phyloP scores from a whole-genome alignment of 164 flowering plant genomes.

The Protea cynaroides region DNA sequence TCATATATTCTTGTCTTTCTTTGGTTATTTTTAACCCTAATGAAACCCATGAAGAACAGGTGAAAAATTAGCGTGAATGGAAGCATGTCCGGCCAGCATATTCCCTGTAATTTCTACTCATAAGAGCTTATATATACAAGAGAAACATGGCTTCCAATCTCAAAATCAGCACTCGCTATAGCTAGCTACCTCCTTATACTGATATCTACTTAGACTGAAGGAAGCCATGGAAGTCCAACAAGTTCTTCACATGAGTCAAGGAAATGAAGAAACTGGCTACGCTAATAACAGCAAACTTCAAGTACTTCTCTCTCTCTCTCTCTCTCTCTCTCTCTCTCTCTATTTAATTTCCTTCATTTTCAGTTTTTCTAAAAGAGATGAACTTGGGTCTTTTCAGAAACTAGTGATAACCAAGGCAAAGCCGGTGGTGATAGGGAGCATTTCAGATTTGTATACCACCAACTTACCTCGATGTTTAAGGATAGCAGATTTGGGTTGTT shows the following conservation, averaged over 20 bases:
- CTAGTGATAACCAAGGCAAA: not conserved
- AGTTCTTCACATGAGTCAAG: slow-evolving; percentile 16
- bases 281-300: slow-evolving; percentile 3
- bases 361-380: not conserved
- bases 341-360: too few relatives aligned
- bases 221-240: not conserved
- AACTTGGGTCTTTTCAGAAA: not conserved
- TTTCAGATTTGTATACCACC: not conserved
- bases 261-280: slow-evolving; percentile 10
- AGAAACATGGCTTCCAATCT: too few relatives aligned
- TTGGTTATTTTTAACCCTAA: too few relatives aligned
- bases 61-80: too few relatives aligned
- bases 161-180: too few relatives aligned
- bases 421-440: not conserved
- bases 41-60: too few relatives aligned
- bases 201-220: too few relatives aligned
- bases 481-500: not conserved
- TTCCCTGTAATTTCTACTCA: too few relatives aligned
- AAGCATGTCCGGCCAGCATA: too few relatives aligned
- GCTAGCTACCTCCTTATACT: too few relatives aligned
- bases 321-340: not conserved
- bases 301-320: not conserved
- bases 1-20: too few relatives aligned
- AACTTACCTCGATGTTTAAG: not conserved
- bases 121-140: too few relatives aligned